phyloP scores from a whole-genome alignment of 75 land plant genomes.

The Cryptomeria japonica region DNA sequence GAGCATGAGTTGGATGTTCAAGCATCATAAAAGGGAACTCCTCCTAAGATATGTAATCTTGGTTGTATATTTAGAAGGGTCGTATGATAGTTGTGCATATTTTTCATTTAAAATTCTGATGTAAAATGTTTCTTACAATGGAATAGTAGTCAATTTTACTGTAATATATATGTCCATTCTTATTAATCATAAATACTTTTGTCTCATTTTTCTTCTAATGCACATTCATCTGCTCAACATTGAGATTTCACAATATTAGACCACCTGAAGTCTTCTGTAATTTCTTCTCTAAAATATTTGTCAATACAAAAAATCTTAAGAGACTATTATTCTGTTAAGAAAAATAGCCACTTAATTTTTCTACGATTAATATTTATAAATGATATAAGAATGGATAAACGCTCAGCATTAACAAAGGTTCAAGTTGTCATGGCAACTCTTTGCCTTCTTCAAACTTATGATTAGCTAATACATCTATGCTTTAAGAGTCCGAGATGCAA shows the following conservation, averaged over 20 bases:
- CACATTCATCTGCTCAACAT: neutral
- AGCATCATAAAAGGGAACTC: slow-evolving; percentile 42
- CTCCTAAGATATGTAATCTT: slow-evolving; percentile 29
- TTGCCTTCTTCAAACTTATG: too few relatives aligned
- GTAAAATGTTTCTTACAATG: neutral
- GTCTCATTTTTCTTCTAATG: neutral
- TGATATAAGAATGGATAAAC: too few relatives aligned
- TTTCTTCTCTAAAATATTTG: neutral
- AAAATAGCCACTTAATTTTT: too few relatives aligned
- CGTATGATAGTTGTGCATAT: neutral
- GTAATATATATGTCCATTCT: neutral
- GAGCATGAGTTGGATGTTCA: slow-evolving; percentile 79
- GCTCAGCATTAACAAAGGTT: too few relatives aligned
- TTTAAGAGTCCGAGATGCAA: too few relatives aligned
- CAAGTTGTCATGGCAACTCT: too few relatives aligned
- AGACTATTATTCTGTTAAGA: too few relatives aligned
- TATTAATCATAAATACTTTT: neutral
- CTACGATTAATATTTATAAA: too few relatives aligned
- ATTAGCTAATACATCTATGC: too few relatives aligned
- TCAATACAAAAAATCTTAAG: neutral
- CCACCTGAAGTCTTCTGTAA: neutral
- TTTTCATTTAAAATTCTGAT: neutral
- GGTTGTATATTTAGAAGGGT: neutral
- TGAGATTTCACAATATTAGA: neutral
- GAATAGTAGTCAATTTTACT: neutral